phyloP scores from a whole-genome alignment of 2,329 filamentous ascomycete species.

The Amylocarpus encephaloides region DNA sequence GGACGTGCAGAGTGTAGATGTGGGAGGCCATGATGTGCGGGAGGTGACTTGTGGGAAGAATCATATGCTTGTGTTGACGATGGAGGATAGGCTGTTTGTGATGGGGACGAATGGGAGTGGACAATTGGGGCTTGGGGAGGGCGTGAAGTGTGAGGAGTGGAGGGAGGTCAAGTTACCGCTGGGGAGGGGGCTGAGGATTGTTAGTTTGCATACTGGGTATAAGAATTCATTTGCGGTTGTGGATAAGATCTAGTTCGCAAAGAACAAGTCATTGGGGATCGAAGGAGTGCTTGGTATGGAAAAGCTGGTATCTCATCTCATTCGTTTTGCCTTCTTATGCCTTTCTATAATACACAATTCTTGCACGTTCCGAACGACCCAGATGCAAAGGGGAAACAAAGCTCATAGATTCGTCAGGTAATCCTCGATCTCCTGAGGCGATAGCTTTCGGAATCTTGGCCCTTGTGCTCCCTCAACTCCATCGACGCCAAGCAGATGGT shows the following conservation, averaged over 20 bases:
- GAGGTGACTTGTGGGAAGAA: conserved; percentile 53
- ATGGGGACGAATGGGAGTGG: conserved; percentile 52
- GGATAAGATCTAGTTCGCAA: conserved; percentile 8
- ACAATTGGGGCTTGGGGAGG: conserved; percentile 39
- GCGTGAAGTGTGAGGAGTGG: conserved; percentile 16
- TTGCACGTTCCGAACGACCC: conserved; percentile 17
- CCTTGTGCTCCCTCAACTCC: conserved; percentile 80
- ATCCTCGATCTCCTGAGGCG: conserved; percentile 96
- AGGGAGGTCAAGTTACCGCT: conserved; percentile 21
- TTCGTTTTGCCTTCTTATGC: conserved; percentile 28
- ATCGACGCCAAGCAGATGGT: conserved; percentile 87
- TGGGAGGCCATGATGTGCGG: conserved; percentile 43
- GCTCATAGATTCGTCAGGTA: conserved; percentile 91
- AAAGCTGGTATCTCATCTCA: conserved; percentile 26
- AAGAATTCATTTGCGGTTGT: conserved; percentile 30
- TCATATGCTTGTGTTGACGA: conserved; percentile 51
- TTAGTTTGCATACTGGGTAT: conserved; percentile 27
- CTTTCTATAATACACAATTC: conserved; percentile 34
- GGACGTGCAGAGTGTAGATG: conserved; percentile 27
- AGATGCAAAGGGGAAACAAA: conserved; percentile 16
- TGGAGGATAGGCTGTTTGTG: conserved; percentile 44
- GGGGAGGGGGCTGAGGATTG: conserved; percentile 18
- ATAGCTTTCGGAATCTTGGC: conserved; percentile 88
- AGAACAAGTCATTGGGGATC: background rate
- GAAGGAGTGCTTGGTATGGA: background rate